These are phyloP conservation scores for Coemansia sp. DNA, from an alignment of 192 early-diverging fungal genomes.

Conservation along the genomic window DNA sequence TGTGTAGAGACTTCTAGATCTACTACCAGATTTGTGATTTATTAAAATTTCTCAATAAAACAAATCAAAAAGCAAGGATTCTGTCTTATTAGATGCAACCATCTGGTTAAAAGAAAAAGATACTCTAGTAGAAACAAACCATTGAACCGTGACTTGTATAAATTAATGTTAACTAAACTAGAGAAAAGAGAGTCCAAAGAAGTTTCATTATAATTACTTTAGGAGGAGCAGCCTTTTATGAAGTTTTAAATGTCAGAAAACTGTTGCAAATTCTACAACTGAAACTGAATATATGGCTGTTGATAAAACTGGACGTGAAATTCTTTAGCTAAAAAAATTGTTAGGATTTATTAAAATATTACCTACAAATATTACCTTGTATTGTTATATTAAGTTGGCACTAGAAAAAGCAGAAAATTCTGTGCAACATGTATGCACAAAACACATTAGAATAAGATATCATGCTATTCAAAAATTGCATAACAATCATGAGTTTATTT, in stretches of 20 bases:
- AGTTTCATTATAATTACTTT: no score
- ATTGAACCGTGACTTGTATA: no score
- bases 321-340: not conserved
- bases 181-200: no score
- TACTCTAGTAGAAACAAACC: no score
- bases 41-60: no score
- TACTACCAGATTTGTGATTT: not conserved
- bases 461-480: not conserved
- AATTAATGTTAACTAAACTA: no score
- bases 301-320: not conserved
- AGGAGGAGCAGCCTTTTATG: not conserved
- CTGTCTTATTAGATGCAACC: no score
- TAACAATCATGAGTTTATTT: not conserved
- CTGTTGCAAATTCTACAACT: constrained; percentile 3
- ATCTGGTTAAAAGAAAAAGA: no score
- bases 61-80: no score
- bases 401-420: not conserved
- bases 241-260: not conserved
- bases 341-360: not conserved
- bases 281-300: constrained; percentile 7
- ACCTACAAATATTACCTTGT: not conserved
- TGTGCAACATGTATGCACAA: not conserved
- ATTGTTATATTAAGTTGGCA: not conserved
- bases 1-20: not conserved
- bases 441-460: not conserved